Conservation (phyloP, 1,139 yeast species). For the Lizanozyma gosingica region DNA sequence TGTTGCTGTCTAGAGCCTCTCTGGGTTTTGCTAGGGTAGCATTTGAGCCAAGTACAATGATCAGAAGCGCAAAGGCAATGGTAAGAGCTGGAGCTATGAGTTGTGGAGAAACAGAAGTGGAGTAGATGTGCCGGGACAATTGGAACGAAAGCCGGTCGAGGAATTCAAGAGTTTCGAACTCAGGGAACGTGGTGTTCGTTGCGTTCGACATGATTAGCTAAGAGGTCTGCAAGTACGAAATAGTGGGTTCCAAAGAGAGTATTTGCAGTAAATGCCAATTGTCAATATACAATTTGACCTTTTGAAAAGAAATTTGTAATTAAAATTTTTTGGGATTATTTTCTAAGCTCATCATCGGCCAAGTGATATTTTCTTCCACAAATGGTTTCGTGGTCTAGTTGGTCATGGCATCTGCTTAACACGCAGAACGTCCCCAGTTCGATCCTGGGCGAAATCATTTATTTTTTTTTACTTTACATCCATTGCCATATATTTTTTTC, state of each 20-base stretch:
- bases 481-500: no score
- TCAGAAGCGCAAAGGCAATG: constrained; percentile 15
- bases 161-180: background rate
- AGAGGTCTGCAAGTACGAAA: no score
- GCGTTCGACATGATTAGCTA: background rate
- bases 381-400: constrained; percentile 78
- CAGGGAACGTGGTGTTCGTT: background rate
- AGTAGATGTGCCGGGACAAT: background rate
- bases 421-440: constrained; percentile 99
- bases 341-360: no score
- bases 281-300: no score
- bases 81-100: background rate
- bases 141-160: background rate
- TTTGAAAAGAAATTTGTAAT: no score
- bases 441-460: constrained; percentile 97
- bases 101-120: background rate
- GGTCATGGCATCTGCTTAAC: constrained; percentile 99
- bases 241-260: no score
- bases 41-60: constrained; percentile 30
- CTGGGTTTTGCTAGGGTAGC: constrained; percentile 35
- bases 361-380: no score
- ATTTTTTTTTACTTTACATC: no score
- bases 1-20: constrained; percentile 33
- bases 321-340: no score
- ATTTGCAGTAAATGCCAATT: no score